These are phyloP conservation scores for Fusarium dlaminii DNA, from an alignment of 2,329 filamentous ascomycete species.

Conservation along the genomic window DNA sequence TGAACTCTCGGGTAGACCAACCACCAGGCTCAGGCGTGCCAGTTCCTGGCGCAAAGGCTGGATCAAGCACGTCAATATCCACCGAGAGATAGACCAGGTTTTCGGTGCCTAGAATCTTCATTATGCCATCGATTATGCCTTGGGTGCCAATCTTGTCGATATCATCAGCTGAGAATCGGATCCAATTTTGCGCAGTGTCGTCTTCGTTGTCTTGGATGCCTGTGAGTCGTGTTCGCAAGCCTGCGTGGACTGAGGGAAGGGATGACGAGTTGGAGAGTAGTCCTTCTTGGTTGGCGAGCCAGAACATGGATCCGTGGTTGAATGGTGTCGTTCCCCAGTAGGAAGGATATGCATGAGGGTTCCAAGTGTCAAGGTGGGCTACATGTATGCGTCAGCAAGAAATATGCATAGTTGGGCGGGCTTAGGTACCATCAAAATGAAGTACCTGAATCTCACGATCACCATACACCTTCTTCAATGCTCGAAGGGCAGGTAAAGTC, in stretches of 20 bases:
- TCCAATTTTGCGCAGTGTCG: conserved; percentile 79
- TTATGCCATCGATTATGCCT: conserved; percentile 76
- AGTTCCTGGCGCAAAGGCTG: conserved; percentile 73
- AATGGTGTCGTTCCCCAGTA: conserved; percentile 74
- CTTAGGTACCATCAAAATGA: conserved; percentile 68
- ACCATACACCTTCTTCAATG: conserved; percentile 69
- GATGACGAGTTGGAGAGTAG: conserved; percentile 75
- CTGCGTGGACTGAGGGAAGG: conserved; percentile 81
- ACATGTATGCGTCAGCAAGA: neutral
- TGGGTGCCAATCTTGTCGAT: conserved; percentile 82
- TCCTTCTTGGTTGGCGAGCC: conserved; percentile 83
- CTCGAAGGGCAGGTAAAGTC: conserved; percentile 75
- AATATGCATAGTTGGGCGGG: neutral
- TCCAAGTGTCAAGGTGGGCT: conserved; percentile 84
- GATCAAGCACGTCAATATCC: conserved; percentile 89
- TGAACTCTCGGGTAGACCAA: conserved; percentile 90
- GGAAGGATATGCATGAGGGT: conserved; percentile 80
- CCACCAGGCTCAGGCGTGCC: conserved; percentile 91
- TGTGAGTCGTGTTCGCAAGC: conserved; percentile 79
- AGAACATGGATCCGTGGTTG: conserved; percentile 93
- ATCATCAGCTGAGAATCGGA: conserved; percentile 81
- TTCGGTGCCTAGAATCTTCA: conserved; percentile 77
- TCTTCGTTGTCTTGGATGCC: conserved; percentile 74
- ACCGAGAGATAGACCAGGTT: conserved; percentile 80
- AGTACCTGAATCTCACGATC: conserved; percentile 70